Evolutionary conservation across 208 protist species (phyloP).

Genomic region (Trypanosoma theileri): DNA sequence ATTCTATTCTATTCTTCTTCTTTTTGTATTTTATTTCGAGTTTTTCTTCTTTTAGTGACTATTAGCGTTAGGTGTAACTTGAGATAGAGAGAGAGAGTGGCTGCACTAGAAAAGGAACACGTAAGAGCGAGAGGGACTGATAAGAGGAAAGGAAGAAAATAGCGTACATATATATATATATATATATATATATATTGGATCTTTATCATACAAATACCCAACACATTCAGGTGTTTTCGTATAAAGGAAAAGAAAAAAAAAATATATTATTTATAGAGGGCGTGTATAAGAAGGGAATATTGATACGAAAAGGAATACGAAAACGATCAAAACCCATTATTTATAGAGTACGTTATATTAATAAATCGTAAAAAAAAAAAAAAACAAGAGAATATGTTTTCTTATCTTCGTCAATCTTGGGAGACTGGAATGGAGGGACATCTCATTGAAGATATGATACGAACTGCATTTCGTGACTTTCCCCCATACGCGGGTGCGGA

Average conservation of each 20-base stretch:
- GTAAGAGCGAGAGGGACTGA: not conserved
- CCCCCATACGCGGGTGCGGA: constrained; percentile 81
- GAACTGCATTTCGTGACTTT: constrained; percentile 66
- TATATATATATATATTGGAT: not conserved
- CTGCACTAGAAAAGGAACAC: not conserved
- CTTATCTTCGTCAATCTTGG: constrained; percentile 33
- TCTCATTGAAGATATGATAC: constrained; percentile 75
- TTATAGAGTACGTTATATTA: not conserved
- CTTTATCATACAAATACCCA: no score
- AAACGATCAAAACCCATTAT: not conserved
- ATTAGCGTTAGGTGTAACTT: no score
- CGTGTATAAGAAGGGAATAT: no score
- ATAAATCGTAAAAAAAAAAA: not conserved
- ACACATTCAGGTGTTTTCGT: no score
- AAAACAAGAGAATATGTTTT: constrained; percentile 13
- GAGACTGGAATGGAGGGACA: constrained; percentile 45
- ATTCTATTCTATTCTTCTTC: no score
- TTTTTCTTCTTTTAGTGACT: no score
- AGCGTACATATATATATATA: not conserved
- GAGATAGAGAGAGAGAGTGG: no score
- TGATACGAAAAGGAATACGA: no score
- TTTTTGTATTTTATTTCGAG: no score
- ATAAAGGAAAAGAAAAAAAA: no score
- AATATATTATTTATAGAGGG: no score
- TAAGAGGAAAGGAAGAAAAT: not conserved